Evolutionary conservation across 2,329 filamentous ascomycete species (phyloP).

Genomic region (Lachnellula willkommii): DNA sequence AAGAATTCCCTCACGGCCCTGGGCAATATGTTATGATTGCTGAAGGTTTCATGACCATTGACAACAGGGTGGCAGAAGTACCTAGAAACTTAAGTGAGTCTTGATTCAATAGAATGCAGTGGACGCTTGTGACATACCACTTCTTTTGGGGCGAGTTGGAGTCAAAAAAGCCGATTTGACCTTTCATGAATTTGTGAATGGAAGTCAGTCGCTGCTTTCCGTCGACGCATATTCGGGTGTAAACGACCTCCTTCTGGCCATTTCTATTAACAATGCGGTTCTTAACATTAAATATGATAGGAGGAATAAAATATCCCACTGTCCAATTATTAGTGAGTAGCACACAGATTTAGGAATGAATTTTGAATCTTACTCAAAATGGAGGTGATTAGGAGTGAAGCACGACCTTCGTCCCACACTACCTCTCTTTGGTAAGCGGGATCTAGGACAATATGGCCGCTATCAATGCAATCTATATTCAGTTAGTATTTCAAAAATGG

Average conservation of each 20-base stretch:
- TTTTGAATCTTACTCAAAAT: conserved; percentile 23
- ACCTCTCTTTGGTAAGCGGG: conserved; percentile 44
- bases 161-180: conserved; percentile 40
- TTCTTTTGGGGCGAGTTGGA: conserved; percentile 33
- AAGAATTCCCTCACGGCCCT: conserved; percentile 35
- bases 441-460: conserved; percentile 36
- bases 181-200: conserved; percentile 39
- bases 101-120: neutral
- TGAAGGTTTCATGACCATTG: conserved; percentile 18
- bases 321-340: conserved; percentile 6
- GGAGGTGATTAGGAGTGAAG: conserved; percentile 28
- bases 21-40: conserved; percentile 33
- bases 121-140: conserved; percentile 32
- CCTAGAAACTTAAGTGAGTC: conserved; percentile 12
- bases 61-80: conserved; percentile 28
- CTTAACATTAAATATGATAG: conserved; percentile 41
- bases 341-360: neutral
- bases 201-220: conserved; percentile 45
- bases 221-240: conserved; percentile 38
- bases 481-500: conserved; percentile 12
- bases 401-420: conserved; percentile 38
- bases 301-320: conserved; percentile 38
- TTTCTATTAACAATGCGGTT: conserved; percentile 11
- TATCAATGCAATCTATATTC: conserved; percentile 25
- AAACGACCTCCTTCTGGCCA: conserved; percentile 14